A percentile compares a stretch with the other conserved stretches of the same genome.
phyloP scores from a whole-genome alignment of 495 filamentous ascomycete genomes.

The Cenococcum geophilum region DNA sequence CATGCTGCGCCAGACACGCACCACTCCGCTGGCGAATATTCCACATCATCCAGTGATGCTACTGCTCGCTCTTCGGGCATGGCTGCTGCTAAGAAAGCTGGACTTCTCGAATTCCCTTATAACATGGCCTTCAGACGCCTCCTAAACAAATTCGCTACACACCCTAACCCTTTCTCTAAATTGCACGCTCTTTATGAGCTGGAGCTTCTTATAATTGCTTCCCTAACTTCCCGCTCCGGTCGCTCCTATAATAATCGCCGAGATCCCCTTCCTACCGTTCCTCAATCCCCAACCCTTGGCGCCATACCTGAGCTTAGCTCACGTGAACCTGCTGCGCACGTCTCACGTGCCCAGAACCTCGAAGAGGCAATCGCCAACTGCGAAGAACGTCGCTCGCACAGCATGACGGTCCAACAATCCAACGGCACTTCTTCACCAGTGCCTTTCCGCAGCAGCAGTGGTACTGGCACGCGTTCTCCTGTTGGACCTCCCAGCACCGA shows the following conservation, averaged over 20 bases:
- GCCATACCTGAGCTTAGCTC: slow-evolving; percentile 34
- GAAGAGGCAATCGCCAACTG: slow-evolving; percentile 63
- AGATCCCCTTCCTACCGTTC: slow-evolving; percentile 34
- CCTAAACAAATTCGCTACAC: slow-evolving; percentile 79
- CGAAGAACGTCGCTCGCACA: slow-evolving; percentile 61
- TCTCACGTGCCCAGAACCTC: slow-evolving; percentile 41
- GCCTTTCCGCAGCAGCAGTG: slow-evolving; percentile 16
- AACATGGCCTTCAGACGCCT: slow-evolving; percentile 65
- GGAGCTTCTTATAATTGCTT: slow-evolving; percentile 72
- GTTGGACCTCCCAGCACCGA: slow-evolving; percentile 49
- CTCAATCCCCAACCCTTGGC: slow-evolving; percentile 35
- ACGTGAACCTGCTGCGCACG: slow-evolving; percentile 32
- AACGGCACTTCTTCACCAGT: slow-evolving; percentile 31
- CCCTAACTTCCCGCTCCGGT: slow-evolving; percentile 49
- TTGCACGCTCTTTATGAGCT: slow-evolving; percentile 78
- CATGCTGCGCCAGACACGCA: slow-evolving; percentile 35
- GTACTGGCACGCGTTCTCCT: slow-evolving; percentile 24
- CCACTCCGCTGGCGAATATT: slow-evolving; percentile 38
- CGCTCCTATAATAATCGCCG: slow-evolving; percentile 29
- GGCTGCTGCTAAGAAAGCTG: slow-evolving; percentile 38
- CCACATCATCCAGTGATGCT: slow-evolving; percentile 41
- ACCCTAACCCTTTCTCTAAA: slow-evolving; percentile 82
- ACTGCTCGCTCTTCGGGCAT: slow-evolving; percentile 36
- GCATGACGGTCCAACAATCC: slow-evolving; percentile 31
- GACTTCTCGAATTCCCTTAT: slow-evolving; percentile 39